Evolutionary conservation across 2,329 filamentous ascomycete genomes (phyloP).

Genomic region (Penicillium aurantiogriseum): DNA sequence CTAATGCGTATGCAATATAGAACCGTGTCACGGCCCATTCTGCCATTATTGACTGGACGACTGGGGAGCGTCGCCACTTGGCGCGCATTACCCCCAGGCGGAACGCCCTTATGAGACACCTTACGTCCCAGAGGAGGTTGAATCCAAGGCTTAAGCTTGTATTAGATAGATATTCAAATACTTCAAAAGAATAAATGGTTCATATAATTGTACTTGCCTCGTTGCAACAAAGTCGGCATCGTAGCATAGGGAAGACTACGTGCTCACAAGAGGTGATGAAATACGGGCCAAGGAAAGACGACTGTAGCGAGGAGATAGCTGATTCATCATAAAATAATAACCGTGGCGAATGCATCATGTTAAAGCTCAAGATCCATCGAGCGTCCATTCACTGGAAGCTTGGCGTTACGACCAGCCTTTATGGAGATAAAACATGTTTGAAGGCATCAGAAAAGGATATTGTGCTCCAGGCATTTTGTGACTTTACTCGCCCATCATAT

Average conservation of each 20-base stretch:
- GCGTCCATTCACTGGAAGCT: neutral
- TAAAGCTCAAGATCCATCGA: neutral
- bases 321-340: neutral
- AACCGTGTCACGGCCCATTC: constrained; percentile 41
- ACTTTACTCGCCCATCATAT: too few species aligned
- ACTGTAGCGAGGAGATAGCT: neutral
- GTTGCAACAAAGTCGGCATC: neutral
- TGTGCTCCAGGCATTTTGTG: neutral
- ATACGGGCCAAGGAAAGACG: neutral
- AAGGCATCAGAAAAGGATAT: neutral
- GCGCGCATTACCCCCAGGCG: constrained; percentile 31
- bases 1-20: constrained; percentile 7
- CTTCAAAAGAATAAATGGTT: neutral
- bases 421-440: neutral
- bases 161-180: neutral
- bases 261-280: neutral
- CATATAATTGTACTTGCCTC: neutral
- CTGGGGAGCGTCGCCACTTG: constrained; percentile 30
- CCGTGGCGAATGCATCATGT: neutral
- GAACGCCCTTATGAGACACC: constrained; percentile 28
- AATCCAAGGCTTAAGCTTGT: neutral
- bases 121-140: constrained; percentile 4
- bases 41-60: constrained; percentile 35
- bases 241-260: neutral
- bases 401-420: neutral